Evolutionary conservation across 257 asterid genomes (phyloP).

Genomic region (Nicotiana undulata): DNA sequence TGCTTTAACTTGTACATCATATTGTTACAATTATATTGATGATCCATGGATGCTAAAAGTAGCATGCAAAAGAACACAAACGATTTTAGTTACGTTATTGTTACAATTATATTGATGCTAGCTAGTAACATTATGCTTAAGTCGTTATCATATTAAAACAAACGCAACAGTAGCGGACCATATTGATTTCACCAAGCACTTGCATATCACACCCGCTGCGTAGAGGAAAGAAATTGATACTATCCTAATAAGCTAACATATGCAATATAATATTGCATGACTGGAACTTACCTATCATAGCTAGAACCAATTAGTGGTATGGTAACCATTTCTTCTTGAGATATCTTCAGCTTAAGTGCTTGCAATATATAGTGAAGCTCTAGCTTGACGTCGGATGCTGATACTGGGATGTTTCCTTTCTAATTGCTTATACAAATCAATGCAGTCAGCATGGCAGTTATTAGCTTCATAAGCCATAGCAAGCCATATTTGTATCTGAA

Average conservation of each 20-base stretch:
- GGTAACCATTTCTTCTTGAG: slow-evolving; percentile 99
- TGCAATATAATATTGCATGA: background rate
- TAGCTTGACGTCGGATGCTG: slow-evolving; percentile 85
- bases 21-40: no score
- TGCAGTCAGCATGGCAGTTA: slow-evolving; percentile 89
- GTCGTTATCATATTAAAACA: background rate
- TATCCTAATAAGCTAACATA: background rate
- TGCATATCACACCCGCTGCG: background rate
- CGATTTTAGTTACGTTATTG: background rate
- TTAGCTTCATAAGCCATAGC: slow-evolving; percentile 99
- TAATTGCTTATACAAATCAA: slow-evolving; percentile 65
- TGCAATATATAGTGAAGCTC: slow-evolving; percentile 87
- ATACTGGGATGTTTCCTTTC: slow-evolving; percentile 75
- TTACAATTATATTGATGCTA: background rate
- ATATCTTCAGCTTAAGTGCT: slow-evolving; percentile 92
- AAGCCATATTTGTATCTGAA: slow-evolving; percentile 97
- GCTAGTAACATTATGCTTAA: background rate
- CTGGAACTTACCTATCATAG: slow-evolving; percentile 69
- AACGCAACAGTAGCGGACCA: background rate
- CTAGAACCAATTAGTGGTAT: slow-evolving; percentile 91
- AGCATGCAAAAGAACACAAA: background rate
- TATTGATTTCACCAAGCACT: background rate
- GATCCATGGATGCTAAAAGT: background rate
- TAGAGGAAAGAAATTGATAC: background rate
- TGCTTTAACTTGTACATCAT: background rate